These are phyloP conservation scores for Evernia prunastri DNA, from an alignment of 495 filamentous ascomycete species.

Conservation along the genomic window DNA sequence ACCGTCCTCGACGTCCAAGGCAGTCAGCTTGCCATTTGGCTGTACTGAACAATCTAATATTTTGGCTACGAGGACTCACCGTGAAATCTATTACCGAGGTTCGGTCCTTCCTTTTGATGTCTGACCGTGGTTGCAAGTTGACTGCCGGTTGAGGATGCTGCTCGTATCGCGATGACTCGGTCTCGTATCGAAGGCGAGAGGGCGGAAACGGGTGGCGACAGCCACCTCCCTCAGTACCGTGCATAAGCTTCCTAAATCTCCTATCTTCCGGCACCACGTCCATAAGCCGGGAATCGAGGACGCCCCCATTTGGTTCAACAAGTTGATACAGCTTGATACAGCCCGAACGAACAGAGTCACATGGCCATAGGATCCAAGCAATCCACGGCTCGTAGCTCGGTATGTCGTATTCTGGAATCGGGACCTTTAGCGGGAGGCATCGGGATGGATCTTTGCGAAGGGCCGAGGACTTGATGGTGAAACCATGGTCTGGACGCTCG, in stretches of 20 bases:
- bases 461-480: not conserved
- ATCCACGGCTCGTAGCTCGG: not conserved
- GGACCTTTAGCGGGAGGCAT: not conserved
- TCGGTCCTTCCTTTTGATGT: not conserved
- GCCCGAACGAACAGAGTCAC: not conserved
- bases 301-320: not conserved
- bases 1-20: not conserved
- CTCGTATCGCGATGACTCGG: not conserved
- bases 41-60: not conserved
- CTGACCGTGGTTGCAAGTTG: not conserved
- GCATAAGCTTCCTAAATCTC: not conserved
- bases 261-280: not conserved
- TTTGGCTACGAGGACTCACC: not conserved
- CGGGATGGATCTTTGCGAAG: not conserved
- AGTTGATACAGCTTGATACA: not conserved
- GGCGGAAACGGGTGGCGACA: not conserved
- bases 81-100: not conserved
- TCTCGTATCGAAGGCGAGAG: not conserved
- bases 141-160: not conserved
- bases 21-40: not conserved
- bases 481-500: conserved; percentile 1
- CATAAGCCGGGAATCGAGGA: not conserved
- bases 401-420: not conserved
- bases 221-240: not conserved
- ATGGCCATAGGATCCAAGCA: not conserved